Evolutionary conservation across 306 rosid species (phyloP).

Genomic region (Trifolium subterraneum): DNA sequence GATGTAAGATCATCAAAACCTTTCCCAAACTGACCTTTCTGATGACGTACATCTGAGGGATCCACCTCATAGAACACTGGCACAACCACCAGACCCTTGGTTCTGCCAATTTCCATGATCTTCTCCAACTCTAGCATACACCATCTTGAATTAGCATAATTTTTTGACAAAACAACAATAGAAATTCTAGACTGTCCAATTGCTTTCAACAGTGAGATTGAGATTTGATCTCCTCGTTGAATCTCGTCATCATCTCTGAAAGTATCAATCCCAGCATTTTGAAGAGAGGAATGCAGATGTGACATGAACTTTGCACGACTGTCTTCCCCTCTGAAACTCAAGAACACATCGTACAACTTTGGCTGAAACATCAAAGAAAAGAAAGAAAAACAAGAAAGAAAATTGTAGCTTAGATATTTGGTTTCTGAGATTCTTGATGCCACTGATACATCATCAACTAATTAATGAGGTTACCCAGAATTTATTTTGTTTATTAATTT

Average conservation of each 20-base stretch:
- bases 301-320: background rate
- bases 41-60: constrained; percentile 3
- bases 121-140: constrained; percentile 23
- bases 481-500: background rate
- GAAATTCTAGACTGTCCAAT: constrained; percentile 4
- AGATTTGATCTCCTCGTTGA: background rate
- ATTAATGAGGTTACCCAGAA: background rate
- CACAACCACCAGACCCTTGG: background rate
- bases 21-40: background rate
- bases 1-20: background rate
- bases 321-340: background rate
- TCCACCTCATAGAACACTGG: background rate
- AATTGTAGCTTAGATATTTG: too few species aligned
- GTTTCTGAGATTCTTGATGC: background rate
- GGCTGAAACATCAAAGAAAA: constrained; percentile 9
- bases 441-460: background rate
- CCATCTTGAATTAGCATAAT: constrained; percentile 37
- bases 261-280: constrained; percentile 1
- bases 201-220: background rate
- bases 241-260: constrained; percentile 8
- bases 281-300: background rate
- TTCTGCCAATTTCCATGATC: background rate
- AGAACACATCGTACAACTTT: background rate
- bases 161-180: constrained; percentile 20
- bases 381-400: background rate